Base-by-base conservation (phyloP, 169 alveolate species). In the Babesia divergens region DNA sequence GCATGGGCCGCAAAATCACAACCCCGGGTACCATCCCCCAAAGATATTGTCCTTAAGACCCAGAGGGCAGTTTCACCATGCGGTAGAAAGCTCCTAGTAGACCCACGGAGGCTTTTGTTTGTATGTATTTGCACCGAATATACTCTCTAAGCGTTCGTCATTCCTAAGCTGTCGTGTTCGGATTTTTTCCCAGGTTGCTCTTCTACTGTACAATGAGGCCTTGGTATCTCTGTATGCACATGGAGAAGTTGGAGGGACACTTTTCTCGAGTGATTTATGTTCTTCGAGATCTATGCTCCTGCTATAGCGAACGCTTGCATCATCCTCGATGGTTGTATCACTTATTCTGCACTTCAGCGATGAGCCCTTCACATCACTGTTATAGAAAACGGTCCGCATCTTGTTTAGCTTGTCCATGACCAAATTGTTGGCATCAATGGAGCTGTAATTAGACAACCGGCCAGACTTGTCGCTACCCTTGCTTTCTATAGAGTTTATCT, bases 151-250 rank as follows among this genome's bases (percentile, higher is more conserved):
- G 18, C 38, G 55, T 0, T 42, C 16, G 22, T 49, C 56, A 7
- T 11, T 6, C 47, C 29, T 43, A 3, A 9, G n/a, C 40, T 62
- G 60, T 24, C 60, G 40, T 6, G 72, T 24, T 50, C 60, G 13
- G 34, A 62, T 0, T 37, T 51, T 62, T 35, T 43, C 72, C 46
- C 43, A 22, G 3, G 72, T 62, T 22, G 72, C 72, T 37, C 40
- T 42, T 22, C 72, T 6, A 59, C 72, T 62, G 59, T 62, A 62
- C 24, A 62, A n/a, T 1, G 72, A 62, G 16, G 72, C 72, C 28
- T 29, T 42, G 31, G 72, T 62, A 37, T 62, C 72, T 49, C 47
- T 62, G 51, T 62, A 62, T n/a, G 72, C 72, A 22, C 72, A 44
- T 5, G 72, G 72, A 1, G 72, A 62, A 0, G 38, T 31, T 0